phyloP scores from a whole-genome alignment of 129 eudicot species.

The Flaveria ramosissima region DNA sequence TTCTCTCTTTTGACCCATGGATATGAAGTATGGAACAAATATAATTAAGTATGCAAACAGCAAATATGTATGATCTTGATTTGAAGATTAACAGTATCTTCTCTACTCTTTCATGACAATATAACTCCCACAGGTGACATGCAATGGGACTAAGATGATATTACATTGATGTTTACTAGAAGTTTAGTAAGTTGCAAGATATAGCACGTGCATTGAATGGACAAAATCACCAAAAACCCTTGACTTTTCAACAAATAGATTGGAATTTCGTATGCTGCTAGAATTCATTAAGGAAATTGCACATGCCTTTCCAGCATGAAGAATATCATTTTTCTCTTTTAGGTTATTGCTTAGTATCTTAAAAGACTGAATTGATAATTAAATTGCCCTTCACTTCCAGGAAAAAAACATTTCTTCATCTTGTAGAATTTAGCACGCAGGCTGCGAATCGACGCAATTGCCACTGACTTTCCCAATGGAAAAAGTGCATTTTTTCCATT shows the following conservation, averaged over 20 bases:
- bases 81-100: conserved; percentile 10
- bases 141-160: too few species aligned
- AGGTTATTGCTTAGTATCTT: conserved; percentile 18
- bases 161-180: conserved; percentile 7
- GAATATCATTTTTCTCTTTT: conserved; percentile 19
- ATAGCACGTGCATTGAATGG: conserved; percentile 10
- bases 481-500: neutral
- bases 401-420: neutral
- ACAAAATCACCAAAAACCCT: neutral
- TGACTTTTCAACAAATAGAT: conserved; percentile 27
- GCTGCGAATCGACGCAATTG: neutral
- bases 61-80: neutral
- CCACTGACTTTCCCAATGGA: conserved; percentile 12
- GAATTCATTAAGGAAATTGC: conserved; percentile 16
- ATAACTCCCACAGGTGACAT: conserved; percentile 10
- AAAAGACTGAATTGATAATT: neutral
- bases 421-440: conserved; percentile 19
- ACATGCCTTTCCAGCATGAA: conserved; percentile 15
- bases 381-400: too few species aligned
- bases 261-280: conserved; percentile 8
- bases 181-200: conserved; percentile 1
- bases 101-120: conserved; percentile 22
- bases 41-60: neutral
- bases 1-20: neutral
- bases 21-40: neutral